phyloP scores from a whole-genome alignment of 78 protist species.

The Dictyostelium capitatum region DNA sequence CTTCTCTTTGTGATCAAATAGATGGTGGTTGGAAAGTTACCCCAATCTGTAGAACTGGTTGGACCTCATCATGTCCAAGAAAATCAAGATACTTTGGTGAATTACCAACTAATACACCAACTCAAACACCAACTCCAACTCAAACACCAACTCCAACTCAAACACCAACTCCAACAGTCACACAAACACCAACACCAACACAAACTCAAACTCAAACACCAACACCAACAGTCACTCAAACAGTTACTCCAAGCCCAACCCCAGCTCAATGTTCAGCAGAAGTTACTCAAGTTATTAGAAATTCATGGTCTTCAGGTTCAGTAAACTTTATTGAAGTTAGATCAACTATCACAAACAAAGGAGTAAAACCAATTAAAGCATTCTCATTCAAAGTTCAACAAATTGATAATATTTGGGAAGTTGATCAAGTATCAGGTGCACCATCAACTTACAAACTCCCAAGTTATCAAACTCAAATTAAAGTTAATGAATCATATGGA shows the following conservation, averaged over 20 bases:
- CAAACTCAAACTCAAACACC: neutral
- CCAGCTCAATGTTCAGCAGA: slow-evolving; percentile 3
- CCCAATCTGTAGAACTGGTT: neutral
- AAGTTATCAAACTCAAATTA: neutral
- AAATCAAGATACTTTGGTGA: neutral
- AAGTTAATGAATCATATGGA: neutral
- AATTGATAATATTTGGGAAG: neutral
- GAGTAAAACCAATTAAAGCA: neutral
- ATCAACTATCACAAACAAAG: neutral
- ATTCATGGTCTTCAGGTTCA: neutral
- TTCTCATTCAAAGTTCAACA: neutral
- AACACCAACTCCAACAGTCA: neutral
- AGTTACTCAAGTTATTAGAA: neutral
- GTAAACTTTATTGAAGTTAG: neutral
- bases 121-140: neutral
- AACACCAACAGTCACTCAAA: neutral
- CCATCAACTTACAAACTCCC: neutral
- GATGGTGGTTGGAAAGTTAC: neutral
- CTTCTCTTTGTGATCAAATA: neutral
- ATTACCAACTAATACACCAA: neutral
- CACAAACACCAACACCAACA: neutral
- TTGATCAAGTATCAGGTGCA: neutral
- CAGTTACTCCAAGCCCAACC: neutral
- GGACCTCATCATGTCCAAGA: slow-evolving; percentile 26
- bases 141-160: neutral